Conservation (phyloP, 1,284 basidiomycete species). For the Exobasidium rhododendri region DNA sequence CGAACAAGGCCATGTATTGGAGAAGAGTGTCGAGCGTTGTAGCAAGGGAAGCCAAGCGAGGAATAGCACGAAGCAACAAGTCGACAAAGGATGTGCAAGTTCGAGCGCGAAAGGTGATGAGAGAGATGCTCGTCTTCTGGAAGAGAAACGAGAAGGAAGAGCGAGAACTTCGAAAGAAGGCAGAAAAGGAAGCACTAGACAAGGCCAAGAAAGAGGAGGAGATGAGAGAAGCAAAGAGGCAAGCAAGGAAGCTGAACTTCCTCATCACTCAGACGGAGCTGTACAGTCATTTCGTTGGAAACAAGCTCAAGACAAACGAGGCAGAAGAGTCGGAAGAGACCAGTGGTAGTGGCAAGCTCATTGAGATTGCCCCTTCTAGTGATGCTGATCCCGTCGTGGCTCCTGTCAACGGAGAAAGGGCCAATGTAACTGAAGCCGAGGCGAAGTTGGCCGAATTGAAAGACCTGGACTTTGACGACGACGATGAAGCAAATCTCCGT, state of each 20-base stretch:
- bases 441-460: conserved; percentile 58
- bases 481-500: conserved; percentile 85
- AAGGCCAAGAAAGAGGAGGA: conserved; percentile 85
- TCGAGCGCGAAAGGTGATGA: conserved; percentile 80
- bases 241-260: conserved; percentile 96
- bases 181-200: conserved; percentile 67
- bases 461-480: conserved; percentile 92
- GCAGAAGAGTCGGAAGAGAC: conserved; percentile 72
- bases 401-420: conserved; percentile 60
- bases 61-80: conserved; percentile 75
- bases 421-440: conserved; percentile 55
- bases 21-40: conserved; percentile 75
- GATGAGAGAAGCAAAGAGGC: conserved; percentile 87
- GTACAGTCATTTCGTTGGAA: conserved; percentile 98
- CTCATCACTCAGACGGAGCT: conserved; percentile 98
- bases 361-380: conserved; percentile 21
- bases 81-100: conserved; percentile 81
- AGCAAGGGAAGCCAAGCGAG: conserved; percentile 75
- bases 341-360: conserved; percentile 43
- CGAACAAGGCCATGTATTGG: conserved; percentile 61
- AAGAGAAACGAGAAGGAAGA: conserved; percentile 93
- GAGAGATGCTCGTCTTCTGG: conserved; percentile 87
- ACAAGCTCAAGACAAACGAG: conserved; percentile 92
- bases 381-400: conserved; percentile 63
- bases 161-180: conserved; percentile 83